phyloP scores from a whole-genome alignment of 1,139 yeast species.

The Nematodospora anomalae region DNA sequence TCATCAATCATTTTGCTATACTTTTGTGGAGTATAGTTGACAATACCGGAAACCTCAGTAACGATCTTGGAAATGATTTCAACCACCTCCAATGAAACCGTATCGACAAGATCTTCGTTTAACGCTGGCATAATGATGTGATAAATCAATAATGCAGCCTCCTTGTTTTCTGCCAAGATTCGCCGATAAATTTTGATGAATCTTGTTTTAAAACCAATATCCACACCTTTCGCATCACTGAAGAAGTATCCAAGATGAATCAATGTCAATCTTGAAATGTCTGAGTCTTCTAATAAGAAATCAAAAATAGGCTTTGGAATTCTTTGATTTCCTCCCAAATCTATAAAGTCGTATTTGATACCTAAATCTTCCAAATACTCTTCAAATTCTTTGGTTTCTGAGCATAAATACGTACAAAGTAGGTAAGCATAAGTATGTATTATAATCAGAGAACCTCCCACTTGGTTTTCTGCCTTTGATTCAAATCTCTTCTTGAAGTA shows the following conservation, averaged over 20 bases:
- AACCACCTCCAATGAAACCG: conserved; percentile 30
- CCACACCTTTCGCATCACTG: conserved; percentile 49
- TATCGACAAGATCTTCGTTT: conserved; percentile 35
- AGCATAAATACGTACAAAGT: conserved; percentile 54
- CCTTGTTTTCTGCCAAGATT: conserved; percentile 37
- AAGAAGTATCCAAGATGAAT: conserved; percentile 49
- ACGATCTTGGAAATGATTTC: conserved; percentile 31
- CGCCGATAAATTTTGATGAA: conserved; percentile 52
- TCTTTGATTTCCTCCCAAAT: conserved; percentile 33
- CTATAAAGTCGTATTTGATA: conserved; percentile 26
- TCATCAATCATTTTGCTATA: conserved; percentile 18
- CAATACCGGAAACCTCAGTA: conserved; percentile 22
- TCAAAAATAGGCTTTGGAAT: conserved; percentile 53
- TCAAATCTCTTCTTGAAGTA: conserved; percentile 49
- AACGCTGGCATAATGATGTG: conserved; percentile 43
- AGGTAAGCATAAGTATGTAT: conserved; percentile 43
- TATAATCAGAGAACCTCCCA: conserved; percentile 8
- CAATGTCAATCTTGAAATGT: conserved; percentile 46
- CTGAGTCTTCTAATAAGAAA: conserved; percentile 43
- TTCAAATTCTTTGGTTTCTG: conserved; percentile 49
- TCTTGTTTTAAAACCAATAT: conserved; percentile 46
- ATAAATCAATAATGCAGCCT: conserved; percentile 45
- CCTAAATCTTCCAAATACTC: conserved; percentile 49
- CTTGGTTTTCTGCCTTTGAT: conserved; percentile 7
- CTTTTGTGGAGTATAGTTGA: conserved; percentile 21